Evolutionary conservation across 148 eudicot species (phyloP).

Genomic region (Pouteria glomerata): DNA sequence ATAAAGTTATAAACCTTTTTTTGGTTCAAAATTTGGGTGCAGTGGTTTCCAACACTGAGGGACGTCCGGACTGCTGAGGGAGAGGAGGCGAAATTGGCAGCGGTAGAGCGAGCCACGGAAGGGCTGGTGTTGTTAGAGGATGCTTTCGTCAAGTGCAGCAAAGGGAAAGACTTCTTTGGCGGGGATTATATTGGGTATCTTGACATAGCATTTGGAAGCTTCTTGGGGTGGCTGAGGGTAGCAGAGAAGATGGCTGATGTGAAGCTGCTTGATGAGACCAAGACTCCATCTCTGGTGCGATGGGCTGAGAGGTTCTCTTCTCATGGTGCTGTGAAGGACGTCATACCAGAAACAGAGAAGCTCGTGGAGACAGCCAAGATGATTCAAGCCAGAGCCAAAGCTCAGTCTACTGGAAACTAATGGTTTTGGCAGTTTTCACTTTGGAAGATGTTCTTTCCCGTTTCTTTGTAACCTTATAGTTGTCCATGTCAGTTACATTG

Average conservation of each 20-base stretch:
- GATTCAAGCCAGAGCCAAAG: not conserved
- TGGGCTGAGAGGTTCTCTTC: constrained; percentile 34
- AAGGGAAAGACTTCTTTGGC: constrained; percentile 27
- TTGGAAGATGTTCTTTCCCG: too few relatives aligned
- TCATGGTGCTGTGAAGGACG: constrained; percentile 26
- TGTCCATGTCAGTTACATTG: too few relatives aligned
- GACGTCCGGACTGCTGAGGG: not conserved
- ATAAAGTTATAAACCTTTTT: too few relatives aligned
- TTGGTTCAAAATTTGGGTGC: too few relatives aligned
- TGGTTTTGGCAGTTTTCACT: too few relatives aligned
- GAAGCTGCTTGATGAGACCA: constrained; percentile 19
- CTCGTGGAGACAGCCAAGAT: constrained; percentile 10
- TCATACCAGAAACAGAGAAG: constrained; percentile 17
- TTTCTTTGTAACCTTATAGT: too few relatives aligned
- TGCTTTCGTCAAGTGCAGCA: constrained; percentile 23
- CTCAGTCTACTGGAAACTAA: not conserved
- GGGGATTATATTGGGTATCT: constrained; percentile 28
- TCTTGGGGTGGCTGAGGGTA: constrained; percentile 24
- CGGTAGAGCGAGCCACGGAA: constrained; percentile 9
- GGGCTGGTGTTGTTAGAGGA: constrained; percentile 18
- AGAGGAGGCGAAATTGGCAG: constrained; percentile 6
- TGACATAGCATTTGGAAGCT: constrained; percentile 33
- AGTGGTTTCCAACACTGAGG: constrained; percentile 3
- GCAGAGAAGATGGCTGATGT: not conserved
- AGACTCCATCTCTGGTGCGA: constrained; percentile 17